These are phyloP conservation scores for Cladosporium velox DNA, from an alignment of 2,329 filamentous ascomycete species.

Conservation along the genomic window DNA sequence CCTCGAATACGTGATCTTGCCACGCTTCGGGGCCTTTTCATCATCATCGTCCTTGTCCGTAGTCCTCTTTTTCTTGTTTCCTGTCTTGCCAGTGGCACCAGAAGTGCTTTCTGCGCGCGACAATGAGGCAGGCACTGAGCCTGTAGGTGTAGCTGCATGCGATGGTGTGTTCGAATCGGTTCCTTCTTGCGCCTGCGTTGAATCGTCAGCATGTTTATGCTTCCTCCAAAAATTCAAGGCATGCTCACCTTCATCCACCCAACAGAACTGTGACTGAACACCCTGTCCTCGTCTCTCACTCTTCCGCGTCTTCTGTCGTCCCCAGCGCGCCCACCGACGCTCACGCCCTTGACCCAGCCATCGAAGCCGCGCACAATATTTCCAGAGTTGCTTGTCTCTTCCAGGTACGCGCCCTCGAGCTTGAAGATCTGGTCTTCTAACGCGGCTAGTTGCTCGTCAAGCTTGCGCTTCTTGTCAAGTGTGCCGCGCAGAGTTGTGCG, in stretches of 20 bases:
- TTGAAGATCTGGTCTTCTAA: conserved; percentile 81
- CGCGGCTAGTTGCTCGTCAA: conserved; percentile 53
- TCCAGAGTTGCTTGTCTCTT: conserved; percentile 78
- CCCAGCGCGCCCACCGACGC: conserved; percentile 48
- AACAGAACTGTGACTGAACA: conserved; percentile 56
- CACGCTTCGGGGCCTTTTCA: conserved; percentile 47
- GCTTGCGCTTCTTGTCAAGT: conserved; percentile 63
- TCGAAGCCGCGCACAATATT: conserved; percentile 99
- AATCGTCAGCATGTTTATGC: background rate
- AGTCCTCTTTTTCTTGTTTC: conserved; percentile 50
- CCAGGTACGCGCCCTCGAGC: conserved; percentile 84
- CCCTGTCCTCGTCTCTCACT: conserved; percentile 68
- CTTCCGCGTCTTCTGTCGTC: conserved; percentile 65
- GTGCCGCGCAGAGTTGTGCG: conserved; percentile 67
- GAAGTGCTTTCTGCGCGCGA: conserved; percentile 45
- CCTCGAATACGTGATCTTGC: conserved; percentile 53
- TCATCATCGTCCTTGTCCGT: conserved; percentile 49
- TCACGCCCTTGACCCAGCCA: conserved; percentile 88
- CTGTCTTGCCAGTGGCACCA: conserved; percentile 38
- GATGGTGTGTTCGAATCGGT: conserved; percentile 44
- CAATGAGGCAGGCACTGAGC: conserved; percentile 47
- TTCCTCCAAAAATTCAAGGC: too few relatives aligned
- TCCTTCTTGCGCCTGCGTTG: conserved; percentile 34
- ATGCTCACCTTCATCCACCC: conserved; percentile 39
- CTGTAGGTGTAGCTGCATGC: conserved; percentile 51